Conservation (phyloP, 805 yeast genomes). For the Candida berthetii region DNA sequence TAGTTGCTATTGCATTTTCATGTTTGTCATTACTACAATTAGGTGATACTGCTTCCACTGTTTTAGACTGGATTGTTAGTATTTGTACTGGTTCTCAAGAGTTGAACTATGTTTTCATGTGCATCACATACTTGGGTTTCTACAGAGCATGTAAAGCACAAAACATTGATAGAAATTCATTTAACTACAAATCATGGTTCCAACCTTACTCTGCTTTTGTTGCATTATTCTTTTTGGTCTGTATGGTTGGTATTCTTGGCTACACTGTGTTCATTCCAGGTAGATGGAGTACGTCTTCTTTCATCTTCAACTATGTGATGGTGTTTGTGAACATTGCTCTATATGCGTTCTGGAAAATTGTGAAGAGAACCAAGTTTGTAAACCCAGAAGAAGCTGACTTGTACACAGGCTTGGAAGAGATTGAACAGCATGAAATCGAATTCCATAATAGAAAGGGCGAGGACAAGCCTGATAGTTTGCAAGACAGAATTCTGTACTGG, state of each 20-base stretch:
- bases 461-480: background rate
- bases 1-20: slow-evolving; percentile 48
- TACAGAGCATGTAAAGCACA: slow-evolving; percentile 49
- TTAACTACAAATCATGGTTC: slow-evolving; percentile 43
- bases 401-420: slow-evolving; percentile 41
- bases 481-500: background rate
- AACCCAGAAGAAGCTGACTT: slow-evolving; percentile 42
- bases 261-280: slow-evolving; percentile 62
- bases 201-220: slow-evolving; percentile 50
- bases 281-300: slow-evolving; percentile 49
- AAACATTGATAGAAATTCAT: slow-evolving; percentile 26
- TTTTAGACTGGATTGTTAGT: slow-evolving; percentile 65
- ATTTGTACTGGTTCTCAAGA: slow-evolving; percentile 64
- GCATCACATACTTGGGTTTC: slow-evolving; percentile 52
- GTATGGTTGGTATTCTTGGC: slow-evolving; percentile 53
- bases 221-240: slow-evolving; percentile 32
- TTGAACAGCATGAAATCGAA: slow-evolving; percentile 44
- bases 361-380: slow-evolving; percentile 35
- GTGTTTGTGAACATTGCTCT: slow-evolving; percentile 44
- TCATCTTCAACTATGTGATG: slow-evolving; percentile 66
- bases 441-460: background rate
- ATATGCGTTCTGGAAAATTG: slow-evolving; percentile 40
- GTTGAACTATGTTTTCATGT: slow-evolving; percentile 49
- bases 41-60: slow-evolving; percentile 51
- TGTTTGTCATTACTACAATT: slow-evolving; percentile 62